Evolutionary conservation across 179 eudicot genomes (phyloP), one percentile per base, ranked within the genome.

Genomic region (Carnegiea gigantea): DNA sequence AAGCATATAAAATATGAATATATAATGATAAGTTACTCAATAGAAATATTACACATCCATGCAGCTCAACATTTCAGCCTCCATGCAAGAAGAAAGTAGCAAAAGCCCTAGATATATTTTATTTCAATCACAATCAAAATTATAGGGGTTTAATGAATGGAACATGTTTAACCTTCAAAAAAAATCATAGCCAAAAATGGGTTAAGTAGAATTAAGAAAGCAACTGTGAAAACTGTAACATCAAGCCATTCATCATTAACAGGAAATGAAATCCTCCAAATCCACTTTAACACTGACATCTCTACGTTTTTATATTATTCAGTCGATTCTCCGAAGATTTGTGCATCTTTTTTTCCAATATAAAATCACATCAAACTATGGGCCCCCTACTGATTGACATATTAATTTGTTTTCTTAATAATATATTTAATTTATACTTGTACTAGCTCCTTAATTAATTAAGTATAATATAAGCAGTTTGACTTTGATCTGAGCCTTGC

Each of bases 241-340:
- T 68, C 78, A 79, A 77, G 57, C 6, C 17, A 60, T 57, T 84
- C 81, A 60, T 81, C 48, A 76, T 44, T 57, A 38, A 73, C 18
- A 18, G 24, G 40, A 68, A 81, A 23, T n/a, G 17, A 48, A 62
- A 62, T 62, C 64, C 59, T 13, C 60, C 51, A 44, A 30, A 44
- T 62, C 77, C 33, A 43, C 15, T 23, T 64, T 28, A 75, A 62
- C 28, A 44, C 43, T 23, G 46, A 77, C 75, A 49, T 24, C 3
- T 68, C 77, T 38, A 82, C 71, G 77, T 77, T 38, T 23, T 71
- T 43, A 30, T 81, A 76, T 67, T 24, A 53, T 59, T 77, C 65
- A 81, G 87, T 82, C 87, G 75, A 85, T 74, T 78, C 21, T 21
- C 20, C 5, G 75, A 82, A 82, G 82, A 81, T 85, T 82, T 85